Evolutionary conservation across 1,139 yeast species (phyloP), one percentile per base, ranked within the genome.

Genomic region (Candida sanyaensis): DNA sequence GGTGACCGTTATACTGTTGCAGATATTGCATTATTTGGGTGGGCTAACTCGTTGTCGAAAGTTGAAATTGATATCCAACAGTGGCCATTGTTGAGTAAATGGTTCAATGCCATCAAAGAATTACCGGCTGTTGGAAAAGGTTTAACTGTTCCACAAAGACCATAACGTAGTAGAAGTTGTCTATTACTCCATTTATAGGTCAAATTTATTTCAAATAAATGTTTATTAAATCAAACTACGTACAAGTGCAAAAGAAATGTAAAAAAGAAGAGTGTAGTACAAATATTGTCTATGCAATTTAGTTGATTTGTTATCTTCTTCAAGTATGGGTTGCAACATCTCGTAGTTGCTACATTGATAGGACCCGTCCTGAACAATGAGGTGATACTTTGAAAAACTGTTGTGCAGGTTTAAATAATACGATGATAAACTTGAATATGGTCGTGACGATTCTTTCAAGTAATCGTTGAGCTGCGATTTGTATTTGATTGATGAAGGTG

Each of bases 1-100:
- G 86, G 88, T 33, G 74, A 76, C 56, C 83, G 79, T 52, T 55
- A 80, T 47, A 68, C 81, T 27, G 64, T 80, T 56, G 84, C 85
- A 11, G 88, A 83, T 60, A 60, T 82, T 44, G 73, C 74, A 13
- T 59, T 71, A 11, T 73, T 66, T 49, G 69, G 79, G 3, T 77
- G 79, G 80, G 63, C 64, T 33, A 42, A 37, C 13, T 29, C 40
- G 39, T 34, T 57, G 11, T 42, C 43, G 2, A 36, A 13, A 13
- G 44, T 71, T 38, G 72, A 62, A 1, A 62, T 77, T 51, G 78
- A 76, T 48, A 46, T 75, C 26, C 57, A 60, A 13, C 68, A 77
- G 48, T 81, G 64, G 59, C 84, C 84, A 30, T 57, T 60, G 33
- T 58, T 79, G 36, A 53, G 62, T 39, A 63, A 69, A 45, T 81